phyloP scores from a whole-genome alignment of 2,329 filamentous ascomycete species.

The Cytospora piceae region DNA sequence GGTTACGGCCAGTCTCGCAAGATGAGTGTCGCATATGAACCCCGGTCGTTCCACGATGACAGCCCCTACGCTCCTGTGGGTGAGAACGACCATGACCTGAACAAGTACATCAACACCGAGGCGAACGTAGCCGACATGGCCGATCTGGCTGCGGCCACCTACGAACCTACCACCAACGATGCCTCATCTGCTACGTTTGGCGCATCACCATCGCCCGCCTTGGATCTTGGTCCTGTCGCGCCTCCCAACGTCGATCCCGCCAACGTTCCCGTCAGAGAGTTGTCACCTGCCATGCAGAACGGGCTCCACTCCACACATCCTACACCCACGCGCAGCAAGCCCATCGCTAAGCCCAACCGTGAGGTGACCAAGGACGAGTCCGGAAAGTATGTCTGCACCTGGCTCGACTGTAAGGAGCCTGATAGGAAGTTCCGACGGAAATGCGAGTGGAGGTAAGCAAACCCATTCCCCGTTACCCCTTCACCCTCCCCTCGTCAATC shows the following conservation, averaged over 20 bases:
- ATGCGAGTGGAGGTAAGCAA: conserved; percentile 88
- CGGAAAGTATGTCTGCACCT: conserved; percentile 78
- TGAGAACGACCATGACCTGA: conserved; percentile 36
- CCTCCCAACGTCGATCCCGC: conserved; percentile 35
- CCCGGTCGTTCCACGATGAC: conserved; percentile 53
- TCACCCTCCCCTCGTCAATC: not conserved
- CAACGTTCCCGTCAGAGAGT: conserved; percentile 39
- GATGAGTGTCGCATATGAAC: conserved; percentile 59
- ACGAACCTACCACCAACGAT: conserved; percentile 32
- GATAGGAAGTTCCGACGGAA: conserved; percentile 73
- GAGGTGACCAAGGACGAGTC: conserved; percentile 64
- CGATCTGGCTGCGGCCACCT: conserved; percentile 40
- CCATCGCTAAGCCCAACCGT: conserved; percentile 63
- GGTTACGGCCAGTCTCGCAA: not conserved
- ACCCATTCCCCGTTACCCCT: conserved; percentile 32
- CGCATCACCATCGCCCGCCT: conserved; percentile 41
- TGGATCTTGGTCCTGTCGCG: conserved; percentile 43
- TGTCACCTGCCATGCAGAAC: conserved; percentile 37
- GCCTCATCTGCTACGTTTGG: conserved; percentile 40
- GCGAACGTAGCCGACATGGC: conserved; percentile 43
- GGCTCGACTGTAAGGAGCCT: conserved; percentile 68
- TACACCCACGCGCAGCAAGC: conserved; percentile 48
- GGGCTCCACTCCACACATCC: conserved; percentile 30
- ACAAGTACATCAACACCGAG: conserved; percentile 39
- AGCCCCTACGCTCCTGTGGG: conserved; percentile 52